phyloP scores from a whole-genome alignment of 1,139 yeast species.

The Yamadazyma pseudoaaseri region DNA sequence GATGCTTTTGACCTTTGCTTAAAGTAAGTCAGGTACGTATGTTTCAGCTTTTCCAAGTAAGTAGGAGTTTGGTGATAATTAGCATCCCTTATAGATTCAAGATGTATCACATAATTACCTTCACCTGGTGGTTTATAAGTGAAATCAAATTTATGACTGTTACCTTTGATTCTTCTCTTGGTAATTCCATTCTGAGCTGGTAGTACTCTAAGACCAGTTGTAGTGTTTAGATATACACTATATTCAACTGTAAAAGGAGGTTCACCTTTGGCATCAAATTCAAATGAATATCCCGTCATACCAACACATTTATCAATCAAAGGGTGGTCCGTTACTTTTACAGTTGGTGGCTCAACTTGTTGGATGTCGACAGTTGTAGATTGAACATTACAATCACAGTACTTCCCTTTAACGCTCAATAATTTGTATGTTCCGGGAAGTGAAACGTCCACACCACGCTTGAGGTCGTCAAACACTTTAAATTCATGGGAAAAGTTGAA shows the following conservation, averaged over 20 bases:
- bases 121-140: conserved; percentile 76
- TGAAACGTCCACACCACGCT: conserved; percentile 37
- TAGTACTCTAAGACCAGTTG: conserved; percentile 32
- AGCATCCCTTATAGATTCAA: conserved; percentile 55
- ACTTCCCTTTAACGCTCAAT: conserved; percentile 50
- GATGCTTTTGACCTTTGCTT: conserved; percentile 46
- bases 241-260: conserved; percentile 77
- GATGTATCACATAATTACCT: conserved; percentile 76
- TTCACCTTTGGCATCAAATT: conserved; percentile 71
- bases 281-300: conserved; percentile 72
- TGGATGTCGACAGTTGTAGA: conserved; percentile 24
- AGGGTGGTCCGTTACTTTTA: conserved; percentile 54
- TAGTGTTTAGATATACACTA: conserved; percentile 49
- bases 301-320: conserved; percentile 89
- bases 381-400: conserved; percentile 65
- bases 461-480: conserved; percentile 26
- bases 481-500: conserved; percentile 36
- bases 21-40: conserved; percentile 53
- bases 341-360: conserved; percentile 46
- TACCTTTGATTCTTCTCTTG: conserved; percentile 23
- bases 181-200: conserved; percentile 30
- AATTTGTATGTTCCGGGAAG: conserved; percentile 66
- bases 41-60: conserved; percentile 29
- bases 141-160: conserved; percentile 37
- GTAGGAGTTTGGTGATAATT: conserved; percentile 43